Percentiles rank a stretch among this genome's conserved stretches.
These are phyloP conservation scores for Lipomyces spencermartinsiae DNA, from an alignment of 805 yeast species.

Conservation along the genomic window DNA sequence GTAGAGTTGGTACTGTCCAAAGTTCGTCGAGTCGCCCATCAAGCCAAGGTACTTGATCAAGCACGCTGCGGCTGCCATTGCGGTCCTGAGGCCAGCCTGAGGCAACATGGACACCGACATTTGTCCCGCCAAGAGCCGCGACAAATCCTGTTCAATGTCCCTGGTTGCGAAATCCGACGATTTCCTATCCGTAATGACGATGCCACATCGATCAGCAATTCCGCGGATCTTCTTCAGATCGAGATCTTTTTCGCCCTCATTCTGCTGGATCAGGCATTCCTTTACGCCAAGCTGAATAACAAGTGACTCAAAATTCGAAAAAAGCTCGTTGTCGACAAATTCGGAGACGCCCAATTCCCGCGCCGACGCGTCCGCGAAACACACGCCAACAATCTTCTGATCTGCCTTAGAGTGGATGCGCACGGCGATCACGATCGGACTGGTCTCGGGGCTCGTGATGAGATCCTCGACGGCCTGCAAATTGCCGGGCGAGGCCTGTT, in stretches of 20 bases:
- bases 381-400: slow-evolving; percentile 69
- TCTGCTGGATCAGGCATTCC: slow-evolving; percentile 73
- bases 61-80: slow-evolving; percentile 71
- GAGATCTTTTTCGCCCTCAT: slow-evolving; percentile 51
- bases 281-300: slow-evolving; percentile 88
- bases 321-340: slow-evolving; percentile 85
- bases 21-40: slow-evolving; percentile 60
- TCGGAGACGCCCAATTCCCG: slow-evolving; percentile 74
- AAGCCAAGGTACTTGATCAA: slow-evolving; percentile 71
- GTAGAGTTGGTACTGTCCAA: slow-evolving; percentile 61
- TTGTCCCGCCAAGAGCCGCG: slow-evolving; percentile 64
- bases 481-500: slow-evolving; percentile 90
- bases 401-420: slow-evolving; percentile 52
- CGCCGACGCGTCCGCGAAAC: slow-evolving; percentile 76
- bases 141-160: slow-evolving; percentile 78
- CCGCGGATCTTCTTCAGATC: slow-evolving; percentile 70
- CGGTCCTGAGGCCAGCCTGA: slow-evolving; percentile 52
- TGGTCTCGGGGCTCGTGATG: slow-evolving; percentile 55
- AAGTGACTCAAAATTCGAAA: slow-evolving; percentile 83
- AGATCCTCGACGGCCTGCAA: slow-evolving; percentile 77
- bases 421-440: slow-evolving; percentile 63
- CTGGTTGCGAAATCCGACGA: slow-evolving; percentile 63
- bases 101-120: slow-evolving; percentile 41
- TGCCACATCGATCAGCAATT: slow-evolving; percentile 78
- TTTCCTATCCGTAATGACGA: slow-evolving; percentile 68